Evolutionary conservation across 257 asterid species (phyloP), one percentile per base, ranked within the genome.

Genomic region (Voacanga thouarsii): DNA sequence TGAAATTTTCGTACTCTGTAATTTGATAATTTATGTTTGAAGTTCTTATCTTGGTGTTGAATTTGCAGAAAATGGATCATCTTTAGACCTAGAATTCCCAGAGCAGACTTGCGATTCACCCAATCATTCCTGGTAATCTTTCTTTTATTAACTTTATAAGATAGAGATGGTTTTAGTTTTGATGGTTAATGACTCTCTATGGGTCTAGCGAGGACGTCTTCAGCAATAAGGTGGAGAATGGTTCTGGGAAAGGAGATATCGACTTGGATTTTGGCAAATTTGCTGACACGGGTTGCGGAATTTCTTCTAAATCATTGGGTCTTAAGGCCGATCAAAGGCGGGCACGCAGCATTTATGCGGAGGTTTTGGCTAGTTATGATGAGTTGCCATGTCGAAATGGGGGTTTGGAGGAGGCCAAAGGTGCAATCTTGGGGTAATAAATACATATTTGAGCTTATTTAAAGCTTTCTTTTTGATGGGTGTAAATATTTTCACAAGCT

Each of bases 401-500:
- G 71, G 66, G 81, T 65, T 80, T 91, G 81, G 83, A 85, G 65
- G 88, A 81, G 75, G 87, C 88, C 60, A 94, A 87, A 80, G 67
- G 6, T 33, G 82, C 75, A 80, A 82, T 94, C 67, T 82, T 89
- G 87, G 89, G 98, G 98, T 94, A 80, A 72, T 28, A 0, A 67
- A 60, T 50, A n/a, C n/a, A 41, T 26, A 49, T 51, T 63, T 74
- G 6, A 66, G 67, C 10, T 70, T n/a, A 7, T 23, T 43, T 74
- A 50, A 47, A 55, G 47, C 44, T 15, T 43, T 75, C 37, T 64
- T 23, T 7, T 45, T 28, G 11, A 0, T 16, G 43, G 69, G 14
- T 39, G 77, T 33, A 33, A 33, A 19, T 24, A 24, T 37, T 43
- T 50, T 44, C 6, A 19, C 8, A 26, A 8, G 45, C 43, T 55